Base-by-base conservation (phyloP, 2,329 filamentous ascomycete species). In the Apiospora hydei region DNA sequence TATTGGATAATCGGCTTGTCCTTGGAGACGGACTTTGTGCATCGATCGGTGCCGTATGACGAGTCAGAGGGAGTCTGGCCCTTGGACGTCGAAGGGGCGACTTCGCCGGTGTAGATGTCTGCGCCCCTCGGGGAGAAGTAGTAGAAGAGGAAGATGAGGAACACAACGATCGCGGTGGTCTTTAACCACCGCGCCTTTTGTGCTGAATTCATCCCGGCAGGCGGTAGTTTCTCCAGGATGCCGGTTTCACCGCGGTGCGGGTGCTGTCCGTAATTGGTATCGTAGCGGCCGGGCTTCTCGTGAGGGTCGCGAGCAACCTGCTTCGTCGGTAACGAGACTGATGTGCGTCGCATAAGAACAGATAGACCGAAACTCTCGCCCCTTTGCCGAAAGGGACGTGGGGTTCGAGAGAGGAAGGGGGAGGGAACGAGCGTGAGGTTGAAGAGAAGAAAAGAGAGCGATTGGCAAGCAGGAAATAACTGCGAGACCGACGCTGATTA, bases 1-100 rank as follows among this genome's bases (percentile, higher is more conserved):
- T 98, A 99, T 82, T 99, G 96, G 74, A 98, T 92, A 76, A 99
- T 90, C 69, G 96, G 96, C 85, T 98, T 98, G 76, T 94, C 92
- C 79, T 93, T 91, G 78, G 94, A 94, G 84, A 89, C 92, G 57
- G 96, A 94, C 81, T 92, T 94, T 73, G 91, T 91, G 88, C 96
- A 99, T 84, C 90, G 93, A 61, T 89, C 87, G 75, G 93, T 91
- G 76, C 89, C 89, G 78, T 91, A 88, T 11, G 91, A 89, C 38
- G 88, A 85, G 78, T 94, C 90, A 69, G 86, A 82, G 46, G 89
- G 86, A 1, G 81, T 80, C 79, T 92, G 89, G 74, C 89, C 89
- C 73, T 84, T 80, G 67, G 73, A 47, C 46, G 74, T 72, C 41
- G 51, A 26, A 26, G 41, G 26, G 44, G 87, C 84, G 78, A 83